A percentile compares a stretch with the other conserved stretches of the same genome.
Evolutionary conservation across 2,329 filamentous ascomycete genomes (phyloP).

Genomic region (Trichoderma atrobrunneum): DNA sequence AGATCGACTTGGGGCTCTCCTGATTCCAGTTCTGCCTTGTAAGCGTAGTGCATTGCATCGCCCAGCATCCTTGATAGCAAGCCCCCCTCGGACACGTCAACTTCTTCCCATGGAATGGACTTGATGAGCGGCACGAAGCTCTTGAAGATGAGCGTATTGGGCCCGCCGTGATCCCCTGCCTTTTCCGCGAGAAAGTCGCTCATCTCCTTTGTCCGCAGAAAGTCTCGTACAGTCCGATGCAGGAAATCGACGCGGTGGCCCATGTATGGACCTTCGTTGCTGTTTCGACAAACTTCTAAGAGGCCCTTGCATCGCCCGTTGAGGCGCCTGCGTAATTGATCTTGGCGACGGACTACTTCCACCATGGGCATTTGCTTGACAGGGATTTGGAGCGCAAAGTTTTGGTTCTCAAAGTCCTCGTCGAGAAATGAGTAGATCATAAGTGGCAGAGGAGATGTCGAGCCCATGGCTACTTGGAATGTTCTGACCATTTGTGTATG

Average conservation of each 20-base stretch:
- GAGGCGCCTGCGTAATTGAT: neutral
- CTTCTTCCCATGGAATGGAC: neutral
- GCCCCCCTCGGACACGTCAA: neutral
- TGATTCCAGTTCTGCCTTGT: neutral
- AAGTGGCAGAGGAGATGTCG: neutral
- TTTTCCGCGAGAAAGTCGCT: neutral
- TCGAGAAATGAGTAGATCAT: neutral
- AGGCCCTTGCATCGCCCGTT: neutral
- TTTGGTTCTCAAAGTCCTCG: neutral
- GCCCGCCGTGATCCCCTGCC: neutral
- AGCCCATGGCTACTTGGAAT: neutral
- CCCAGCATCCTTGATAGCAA: neutral
- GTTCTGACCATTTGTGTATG: neutral
- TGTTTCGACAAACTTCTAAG: neutral
- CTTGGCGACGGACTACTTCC: neutral
- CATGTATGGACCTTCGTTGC: neutral
- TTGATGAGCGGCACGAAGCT: neutral
- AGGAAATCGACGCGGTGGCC: conserved; percentile 18
- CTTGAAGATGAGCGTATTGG: neutral
- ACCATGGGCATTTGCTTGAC: neutral
- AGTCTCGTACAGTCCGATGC: conserved; percentile 21
- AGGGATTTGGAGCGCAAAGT: neutral
- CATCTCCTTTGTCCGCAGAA: neutral
- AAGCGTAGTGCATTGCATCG: neutral
- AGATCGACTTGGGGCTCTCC: neutral